These are phyloP conservation scores for Solanum bulbocastanum DNA, from an alignment of 257 asterid species.

Conservation along the genomic window DNA sequence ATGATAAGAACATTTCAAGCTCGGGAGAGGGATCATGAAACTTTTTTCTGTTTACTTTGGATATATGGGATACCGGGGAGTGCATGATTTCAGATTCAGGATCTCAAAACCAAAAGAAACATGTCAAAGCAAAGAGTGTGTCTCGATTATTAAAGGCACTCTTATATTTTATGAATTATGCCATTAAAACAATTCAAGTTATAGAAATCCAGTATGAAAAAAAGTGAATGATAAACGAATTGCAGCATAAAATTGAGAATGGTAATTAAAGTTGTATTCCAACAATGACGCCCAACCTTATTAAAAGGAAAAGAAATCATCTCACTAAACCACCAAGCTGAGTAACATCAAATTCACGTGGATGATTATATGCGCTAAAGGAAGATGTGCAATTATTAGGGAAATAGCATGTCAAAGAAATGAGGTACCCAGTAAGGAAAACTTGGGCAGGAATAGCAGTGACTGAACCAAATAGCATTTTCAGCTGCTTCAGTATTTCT, in stretches of 20 bases:
- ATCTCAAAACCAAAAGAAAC: not conserved
- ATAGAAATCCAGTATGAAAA: not conserved
- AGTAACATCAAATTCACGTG: not conserved
- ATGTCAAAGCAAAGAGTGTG: not conserved
- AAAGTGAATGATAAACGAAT: not conserved
- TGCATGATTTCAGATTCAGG: not conserved
- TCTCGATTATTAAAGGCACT: not conserved
- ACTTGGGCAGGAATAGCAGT: conserved; percentile 53
- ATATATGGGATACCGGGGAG: not conserved
- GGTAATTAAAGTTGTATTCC: not conserved
- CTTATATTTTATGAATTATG: not conserved
- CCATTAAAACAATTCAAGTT: not conserved
- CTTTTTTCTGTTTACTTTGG: not conserved
- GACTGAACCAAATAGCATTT: conserved; percentile 50
- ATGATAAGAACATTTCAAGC: not conserved
- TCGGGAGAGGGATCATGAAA: not conserved
- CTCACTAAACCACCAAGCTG: not conserved
- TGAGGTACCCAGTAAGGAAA: conserved; percentile 56
- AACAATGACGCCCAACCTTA: not conserved
- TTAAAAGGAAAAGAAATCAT: not conserved
- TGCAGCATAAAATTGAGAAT: not conserved
- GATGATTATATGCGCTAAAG: not conserved
- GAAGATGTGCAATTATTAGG: not conserved
- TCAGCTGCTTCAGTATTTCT: conserved; percentile 62
- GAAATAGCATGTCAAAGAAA: not conserved